These are phyloP conservation scores for Penicillium sp. DNA, from an alignment of 2,329 filamentous ascomycete species.

Conservation along the genomic window DNA sequence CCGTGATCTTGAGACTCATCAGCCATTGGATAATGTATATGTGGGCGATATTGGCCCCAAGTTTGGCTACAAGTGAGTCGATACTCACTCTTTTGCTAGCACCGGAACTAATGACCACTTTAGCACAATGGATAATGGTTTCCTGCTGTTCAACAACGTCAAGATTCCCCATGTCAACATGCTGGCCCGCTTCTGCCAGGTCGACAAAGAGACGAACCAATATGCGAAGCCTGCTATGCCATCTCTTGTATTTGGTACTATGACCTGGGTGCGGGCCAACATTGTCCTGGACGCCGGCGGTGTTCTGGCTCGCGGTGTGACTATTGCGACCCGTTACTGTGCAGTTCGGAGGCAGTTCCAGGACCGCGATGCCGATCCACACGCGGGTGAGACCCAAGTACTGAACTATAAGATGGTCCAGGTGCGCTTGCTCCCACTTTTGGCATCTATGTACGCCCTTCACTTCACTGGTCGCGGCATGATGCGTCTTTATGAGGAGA, in stretches of 20 bases:
- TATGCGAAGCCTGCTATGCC: slow-evolving; percentile 60
- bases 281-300: slow-evolving; percentile 66
- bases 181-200: slow-evolving; percentile 60
- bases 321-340: slow-evolving; percentile 66
- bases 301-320: slow-evolving; percentile 64
- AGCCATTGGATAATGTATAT: slow-evolving; percentile 60
- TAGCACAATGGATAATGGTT: slow-evolving; percentile 71
- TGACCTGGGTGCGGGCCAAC: slow-evolving; percentile 65
- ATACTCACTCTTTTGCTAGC: background rate
- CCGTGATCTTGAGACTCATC: slow-evolving; percentile 59
- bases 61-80: slow-evolving; percentile 58
- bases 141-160: slow-evolving; percentile 66
- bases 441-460: slow-evolving; percentile 67
- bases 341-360: slow-evolving; percentile 69
- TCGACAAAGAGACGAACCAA: slow-evolving; percentile 59
- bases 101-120: slow-evolving; percentile 3
- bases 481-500: slow-evolving; percentile 64
- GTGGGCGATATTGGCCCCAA: slow-evolving; percentile 76
- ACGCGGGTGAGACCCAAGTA: slow-evolving; percentile 61
- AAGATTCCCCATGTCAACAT: slow-evolving; percentile 67
- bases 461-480: slow-evolving; percentile 70
- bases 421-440: slow-evolving; percentile 60
- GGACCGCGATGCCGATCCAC: slow-evolving; percentile 57
- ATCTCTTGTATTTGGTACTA: slow-evolving; percentile 62
- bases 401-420: slow-evolving; percentile 77